Conservation (phyloP, 2,329 filamentous ascomycete genomes). For the Ophiocordyceps sinensis region DNA sequence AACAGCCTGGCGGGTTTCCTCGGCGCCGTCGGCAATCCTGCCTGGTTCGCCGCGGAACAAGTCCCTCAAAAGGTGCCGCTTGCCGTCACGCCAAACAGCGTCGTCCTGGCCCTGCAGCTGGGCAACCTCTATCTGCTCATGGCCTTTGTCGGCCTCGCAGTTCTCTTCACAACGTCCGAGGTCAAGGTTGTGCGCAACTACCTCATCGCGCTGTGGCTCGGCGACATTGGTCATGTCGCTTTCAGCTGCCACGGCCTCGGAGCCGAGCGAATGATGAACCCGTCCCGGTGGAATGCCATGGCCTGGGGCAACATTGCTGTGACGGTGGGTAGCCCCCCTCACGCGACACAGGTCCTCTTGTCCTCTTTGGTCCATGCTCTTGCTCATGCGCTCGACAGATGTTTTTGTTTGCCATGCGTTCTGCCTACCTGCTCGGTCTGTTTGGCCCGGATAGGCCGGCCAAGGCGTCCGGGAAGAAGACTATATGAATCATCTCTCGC, state of each 20-base stretch:
- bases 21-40: constrained; percentile 37
- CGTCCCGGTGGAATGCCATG: constrained; percentile 50
- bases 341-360: background rate
- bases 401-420: constrained; percentile 41
- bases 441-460: constrained; percentile 34
- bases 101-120: constrained; percentile 50
- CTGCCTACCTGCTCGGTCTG: constrained; percentile 41
- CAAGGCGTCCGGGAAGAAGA: constrained; percentile 11
- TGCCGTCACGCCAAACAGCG: constrained; percentile 27
- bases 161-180: constrained; percentile 51
- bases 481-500: constrained; percentile 5
- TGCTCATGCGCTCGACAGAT: constrained; percentile 16
- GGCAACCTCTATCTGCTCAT: constrained; percentile 57
- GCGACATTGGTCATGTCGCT: constrained; percentile 53
- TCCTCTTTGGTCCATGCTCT: background rate
- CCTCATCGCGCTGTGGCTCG: constrained; percentile 47
- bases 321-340: constrained; percentile 31
- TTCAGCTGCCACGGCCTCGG: constrained; percentile 46
- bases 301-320: constrained; percentile 60
- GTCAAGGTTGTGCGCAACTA: constrained; percentile 52
- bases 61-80: constrained; percentile 25
- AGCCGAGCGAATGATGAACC: constrained; percentile 33
- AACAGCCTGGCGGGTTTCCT: constrained; percentile 45
- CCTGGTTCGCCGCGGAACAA: constrained; percentile 51
- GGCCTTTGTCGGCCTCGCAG: constrained; percentile 46